A percentile compares a stretch with the other conserved stretches of the same genome.
phyloP scores from a whole-genome alignment of 2,329 filamentous ascomycete genomes.

The Colletotrichum camelliae region DNA sequence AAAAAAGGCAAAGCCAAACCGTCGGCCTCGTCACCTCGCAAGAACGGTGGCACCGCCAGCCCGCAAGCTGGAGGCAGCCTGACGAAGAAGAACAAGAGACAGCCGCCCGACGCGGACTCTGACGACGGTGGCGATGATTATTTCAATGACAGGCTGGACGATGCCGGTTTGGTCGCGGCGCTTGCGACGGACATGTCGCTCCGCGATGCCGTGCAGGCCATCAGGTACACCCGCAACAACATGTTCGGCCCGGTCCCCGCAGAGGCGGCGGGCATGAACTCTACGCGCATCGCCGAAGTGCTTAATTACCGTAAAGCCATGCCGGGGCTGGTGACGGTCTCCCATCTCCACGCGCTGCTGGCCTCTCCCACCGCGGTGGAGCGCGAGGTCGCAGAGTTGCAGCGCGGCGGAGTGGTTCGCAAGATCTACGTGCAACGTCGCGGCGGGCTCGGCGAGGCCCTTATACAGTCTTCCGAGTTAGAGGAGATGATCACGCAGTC shows the following conservation, averaged over 20 bases:
- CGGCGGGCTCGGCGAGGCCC: constrained; percentile 66
- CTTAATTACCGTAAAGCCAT: constrained; percentile 64
- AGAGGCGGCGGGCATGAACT: constrained; percentile 64
- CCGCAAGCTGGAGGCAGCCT: not conserved
- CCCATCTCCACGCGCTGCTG: constrained; percentile 67
- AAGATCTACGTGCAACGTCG: constrained; percentile 68
- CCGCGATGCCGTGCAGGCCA: constrained; percentile 68
- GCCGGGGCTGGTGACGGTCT: constrained; percentile 68
- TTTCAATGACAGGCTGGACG: constrained; percentile 59
- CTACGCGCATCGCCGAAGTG: constrained; percentile 66
- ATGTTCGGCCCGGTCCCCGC: constrained; percentile 72
- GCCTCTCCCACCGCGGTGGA: constrained; percentile 68
- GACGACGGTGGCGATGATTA: constrained; percentile 27
- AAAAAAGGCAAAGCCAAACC: constrained; percentile 30
- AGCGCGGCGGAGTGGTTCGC: constrained; percentile 60
- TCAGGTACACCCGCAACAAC: constrained; percentile 62
- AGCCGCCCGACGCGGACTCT: not conserved
- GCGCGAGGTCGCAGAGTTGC: constrained; percentile 68
- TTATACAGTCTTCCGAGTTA: constrained; percentile 65
- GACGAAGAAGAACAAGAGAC: constrained; percentile 2
- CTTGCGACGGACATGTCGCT: constrained; percentile 62
- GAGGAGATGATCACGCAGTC: constrained; percentile 29
- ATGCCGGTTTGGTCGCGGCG: constrained; percentile 61
- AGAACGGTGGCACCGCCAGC: constrained; percentile 22
- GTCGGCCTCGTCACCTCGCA: constrained; percentile 30